Conservation (phyloP, 495 filamentous ascomycete species). For the Amorphotheca resinae region DNA sequence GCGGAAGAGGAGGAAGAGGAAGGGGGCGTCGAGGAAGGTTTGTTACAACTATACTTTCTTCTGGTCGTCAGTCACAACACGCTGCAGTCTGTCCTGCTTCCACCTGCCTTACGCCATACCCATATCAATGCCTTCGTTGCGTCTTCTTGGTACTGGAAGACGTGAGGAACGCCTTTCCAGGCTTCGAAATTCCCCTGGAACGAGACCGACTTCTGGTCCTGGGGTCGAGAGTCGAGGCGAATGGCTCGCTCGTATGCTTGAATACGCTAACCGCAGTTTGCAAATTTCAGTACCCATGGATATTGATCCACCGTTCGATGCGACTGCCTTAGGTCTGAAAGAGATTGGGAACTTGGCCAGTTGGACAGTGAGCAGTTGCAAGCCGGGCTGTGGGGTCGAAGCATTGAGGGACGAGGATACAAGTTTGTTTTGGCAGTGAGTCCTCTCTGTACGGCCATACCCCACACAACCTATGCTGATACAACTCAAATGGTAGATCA, state of each 20-base stretch:
- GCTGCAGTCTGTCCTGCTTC: background rate
- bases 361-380: conserved; percentile 83
- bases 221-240: too few relatives aligned
- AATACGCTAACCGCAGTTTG: too few relatives aligned
- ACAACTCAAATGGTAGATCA: conserved; percentile 38
- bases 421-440: conserved; percentile 77
- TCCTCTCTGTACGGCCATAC: background rate
- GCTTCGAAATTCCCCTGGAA: background rate
- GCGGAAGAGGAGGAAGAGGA: conserved; percentile 22
- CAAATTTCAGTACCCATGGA: conserved; percentile 18
- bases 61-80: background rate
- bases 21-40: conserved; percentile 25
- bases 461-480: background rate
- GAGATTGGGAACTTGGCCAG: conserved; percentile 92
- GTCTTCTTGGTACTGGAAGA: background rate
- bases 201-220: background rate
- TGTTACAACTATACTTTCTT: conserved; percentile 10
- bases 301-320: conserved; percentile 29
- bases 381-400: conserved; percentile 79
- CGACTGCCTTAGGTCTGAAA: conserved; percentile 44
- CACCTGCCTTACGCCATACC: background rate
- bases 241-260: too few relatives aligned
- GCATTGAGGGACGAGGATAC: conserved; percentile 73
- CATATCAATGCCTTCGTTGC: background rate
- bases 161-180: background rate